phyloP scores from a whole-genome alignment of 208 protist species.

The Wallacemonas rigidus region DNA sequence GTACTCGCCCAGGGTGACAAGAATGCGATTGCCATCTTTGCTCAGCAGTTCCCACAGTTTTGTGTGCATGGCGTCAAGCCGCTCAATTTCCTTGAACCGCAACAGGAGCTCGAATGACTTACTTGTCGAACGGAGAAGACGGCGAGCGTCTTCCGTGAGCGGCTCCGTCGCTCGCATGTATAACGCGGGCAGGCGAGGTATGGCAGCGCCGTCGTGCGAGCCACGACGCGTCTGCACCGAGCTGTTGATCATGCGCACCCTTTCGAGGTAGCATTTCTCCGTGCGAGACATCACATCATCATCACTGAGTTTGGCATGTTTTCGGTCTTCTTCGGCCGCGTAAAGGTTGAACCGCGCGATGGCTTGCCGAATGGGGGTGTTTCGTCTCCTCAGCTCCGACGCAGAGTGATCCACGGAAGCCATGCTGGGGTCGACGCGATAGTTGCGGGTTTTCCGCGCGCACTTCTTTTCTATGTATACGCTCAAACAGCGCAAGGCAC shows the following conservation, averaged over 20 bases:
- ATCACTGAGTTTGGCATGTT: not conserved
- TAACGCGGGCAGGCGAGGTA: constrained; percentile 55
- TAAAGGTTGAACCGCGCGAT: not conserved
- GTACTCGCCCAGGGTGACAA: constrained; percentile 63
- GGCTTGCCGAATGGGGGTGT: not conserved
- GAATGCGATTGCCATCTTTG: constrained; percentile 37
- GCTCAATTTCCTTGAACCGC: constrained; percentile 78
- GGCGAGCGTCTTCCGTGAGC: constrained; percentile 50
- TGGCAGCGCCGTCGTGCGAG: not conserved
- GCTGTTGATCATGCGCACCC: constrained; percentile 53
- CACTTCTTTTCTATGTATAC: no score
- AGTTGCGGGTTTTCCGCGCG: no score
- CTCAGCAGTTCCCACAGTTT: constrained; percentile 75
- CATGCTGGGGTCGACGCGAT: not conserved
- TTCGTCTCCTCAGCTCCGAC: not conserved
- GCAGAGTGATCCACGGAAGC: not conserved
- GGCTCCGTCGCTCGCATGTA: constrained; percentile 61
- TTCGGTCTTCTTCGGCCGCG: not conserved
- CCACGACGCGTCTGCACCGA: constrained; percentile 33
- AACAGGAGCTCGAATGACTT: constrained; percentile 84
- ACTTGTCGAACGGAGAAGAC: constrained; percentile 49
- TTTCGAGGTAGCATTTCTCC: constrained; percentile 22
- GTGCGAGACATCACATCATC: not conserved
- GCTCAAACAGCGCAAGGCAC: no score
- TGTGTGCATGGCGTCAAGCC: constrained; percentile 72